Conservation (phyloP, 257 asterid species). For the Lycium ferocissimum region DNA sequence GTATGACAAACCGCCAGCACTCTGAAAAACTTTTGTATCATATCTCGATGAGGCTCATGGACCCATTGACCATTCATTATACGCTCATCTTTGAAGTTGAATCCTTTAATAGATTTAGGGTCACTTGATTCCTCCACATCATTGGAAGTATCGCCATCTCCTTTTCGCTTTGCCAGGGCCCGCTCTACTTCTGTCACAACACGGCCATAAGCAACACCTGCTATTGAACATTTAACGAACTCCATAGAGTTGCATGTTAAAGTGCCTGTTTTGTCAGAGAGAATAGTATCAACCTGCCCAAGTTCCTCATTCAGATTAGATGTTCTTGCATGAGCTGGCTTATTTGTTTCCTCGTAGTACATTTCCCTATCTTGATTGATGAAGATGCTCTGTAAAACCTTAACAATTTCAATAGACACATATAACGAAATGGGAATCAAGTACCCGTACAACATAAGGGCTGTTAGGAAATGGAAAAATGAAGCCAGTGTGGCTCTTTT, state of each 20-base stretch:
- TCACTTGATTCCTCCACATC: slow-evolving; percentile 36
- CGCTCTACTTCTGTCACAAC: slow-evolving; percentile 95
- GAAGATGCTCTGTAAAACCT: slow-evolving; percentile 82
- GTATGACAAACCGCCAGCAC: slow-evolving; percentile 94
- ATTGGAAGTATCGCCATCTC: slow-evolving; percentile 42
- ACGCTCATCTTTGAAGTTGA: slow-evolving; percentile 85
- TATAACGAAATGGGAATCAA: slow-evolving; percentile 92
- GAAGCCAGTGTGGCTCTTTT: slow-evolving; percentile 64
- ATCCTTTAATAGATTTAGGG: slow-evolving; percentile 68
- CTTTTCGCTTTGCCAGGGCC: slow-evolving; percentile 70
- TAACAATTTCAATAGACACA: slow-evolving; percentile 95
- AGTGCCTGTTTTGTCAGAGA: slow-evolving; percentile 97
- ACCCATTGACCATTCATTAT: slow-evolving; percentile 88
- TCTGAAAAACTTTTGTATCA: slow-evolving; percentile 77
- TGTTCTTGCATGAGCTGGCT: slow-evolving; percentile 93
- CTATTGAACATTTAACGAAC: slow-evolving; percentile 88
- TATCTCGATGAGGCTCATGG: slow-evolving; percentile 60
- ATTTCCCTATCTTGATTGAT: slow-evolving; percentile 84
- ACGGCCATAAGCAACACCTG: slow-evolving; percentile 85
- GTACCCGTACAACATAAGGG: slow-evolving; percentile 91
- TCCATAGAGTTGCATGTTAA: slow-evolving; percentile 97
- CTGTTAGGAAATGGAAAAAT: slow-evolving; percentile 88
- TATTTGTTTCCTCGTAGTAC: slow-evolving; percentile 81
- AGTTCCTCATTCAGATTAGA: slow-evolving; percentile 97
- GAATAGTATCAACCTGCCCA: slow-evolving; percentile 86